These are phyloP conservation scores for Macrocystidia cucumis DNA, from an alignment of 1,284 basidiomycete species.

Conservation along the genomic window DNA sequence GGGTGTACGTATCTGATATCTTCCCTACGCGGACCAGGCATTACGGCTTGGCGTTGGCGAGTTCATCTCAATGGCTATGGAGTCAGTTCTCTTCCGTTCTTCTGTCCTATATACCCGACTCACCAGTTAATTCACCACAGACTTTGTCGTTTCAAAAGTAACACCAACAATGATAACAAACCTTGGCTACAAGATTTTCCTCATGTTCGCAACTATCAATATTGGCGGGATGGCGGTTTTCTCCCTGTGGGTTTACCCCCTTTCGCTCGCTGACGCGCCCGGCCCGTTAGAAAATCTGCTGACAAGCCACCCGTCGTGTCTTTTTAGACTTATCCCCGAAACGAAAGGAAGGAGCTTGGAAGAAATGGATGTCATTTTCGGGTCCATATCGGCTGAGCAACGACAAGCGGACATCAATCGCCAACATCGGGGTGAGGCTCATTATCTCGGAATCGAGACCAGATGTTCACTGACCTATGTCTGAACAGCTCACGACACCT, in stretches of 20 bases:
- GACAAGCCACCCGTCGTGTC: conserved; percentile 3
- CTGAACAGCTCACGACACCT: too few species aligned
- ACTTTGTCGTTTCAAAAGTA: conserved; percentile 68
- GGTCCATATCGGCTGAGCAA: conserved; percentile 49
- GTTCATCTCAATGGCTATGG: conserved; percentile 74
- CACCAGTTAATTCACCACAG: conserved; percentile 21
- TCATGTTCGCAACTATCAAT: conserved; percentile 65
- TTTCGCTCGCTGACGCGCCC: not conserved
- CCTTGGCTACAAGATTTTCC: conserved; percentile 60
- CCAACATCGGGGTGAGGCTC: conserved; percentile 34
- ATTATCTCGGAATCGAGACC: too few species aligned
- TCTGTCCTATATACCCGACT: not conserved
- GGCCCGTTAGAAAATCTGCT: too few species aligned
- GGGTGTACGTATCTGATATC: conserved; percentile 77
- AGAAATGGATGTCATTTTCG: conserved; percentile 81
- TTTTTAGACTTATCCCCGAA: conserved; percentile 55
- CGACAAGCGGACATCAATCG: conserved; percentile 47
- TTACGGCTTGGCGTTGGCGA: conserved; percentile 67
- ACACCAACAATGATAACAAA: conserved; percentile 59
- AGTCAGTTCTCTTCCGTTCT: conserved; percentile 31
- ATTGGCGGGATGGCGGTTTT: conserved; percentile 40
- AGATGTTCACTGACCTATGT: too few species aligned
- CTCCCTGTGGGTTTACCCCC: conserved; percentile 26
- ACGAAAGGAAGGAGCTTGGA: conserved; percentile 70
- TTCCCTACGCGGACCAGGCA: conserved; percentile 79